Evolutionary conservation across 75 land plant genomes (phyloP).

Genomic region (Larix kaempferi): DNA sequence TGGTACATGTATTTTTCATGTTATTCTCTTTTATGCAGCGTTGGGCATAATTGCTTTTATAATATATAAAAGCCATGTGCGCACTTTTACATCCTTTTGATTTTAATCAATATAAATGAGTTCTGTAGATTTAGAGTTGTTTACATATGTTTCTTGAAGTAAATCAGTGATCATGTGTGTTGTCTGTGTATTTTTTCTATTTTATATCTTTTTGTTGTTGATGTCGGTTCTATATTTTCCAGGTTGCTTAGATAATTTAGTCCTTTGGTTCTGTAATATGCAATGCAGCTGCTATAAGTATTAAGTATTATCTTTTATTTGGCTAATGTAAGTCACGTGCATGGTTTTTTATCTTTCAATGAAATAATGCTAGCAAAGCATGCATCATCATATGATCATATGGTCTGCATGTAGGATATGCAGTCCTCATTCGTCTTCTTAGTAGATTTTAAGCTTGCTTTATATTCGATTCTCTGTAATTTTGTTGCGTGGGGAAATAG

Average conservation of each 20-base stretch:
- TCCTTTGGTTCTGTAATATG: not conserved
- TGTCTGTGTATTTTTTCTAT: not conserved
- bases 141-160: not conserved
- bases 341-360: not conserved
- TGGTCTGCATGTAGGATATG: not conserved
- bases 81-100: not conserved
- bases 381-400: not conserved
- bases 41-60: too few species aligned
- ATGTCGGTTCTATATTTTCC: not conserved
- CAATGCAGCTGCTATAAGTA: not conserved
- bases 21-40: not conserved
- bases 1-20: not conserved
- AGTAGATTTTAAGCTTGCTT: not conserved
- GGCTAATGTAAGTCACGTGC: not conserved
- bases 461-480: not conserved
- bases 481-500: not conserved
- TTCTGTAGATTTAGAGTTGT: not conserved
- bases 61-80: not conserved
- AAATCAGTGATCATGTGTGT: not conserved
- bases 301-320: not conserved
- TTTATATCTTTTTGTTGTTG: not conserved
- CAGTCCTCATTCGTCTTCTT: too few species aligned
- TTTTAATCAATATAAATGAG: not conserved
- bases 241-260: not conserved
- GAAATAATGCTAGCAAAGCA: not conserved